A percentile compares a stretch with the other conserved stretches of the same genome.
phyloP scores from a whole-genome alignment of 768 basidiomycete species.

The Phlebiopsis flavidoalba region DNA sequence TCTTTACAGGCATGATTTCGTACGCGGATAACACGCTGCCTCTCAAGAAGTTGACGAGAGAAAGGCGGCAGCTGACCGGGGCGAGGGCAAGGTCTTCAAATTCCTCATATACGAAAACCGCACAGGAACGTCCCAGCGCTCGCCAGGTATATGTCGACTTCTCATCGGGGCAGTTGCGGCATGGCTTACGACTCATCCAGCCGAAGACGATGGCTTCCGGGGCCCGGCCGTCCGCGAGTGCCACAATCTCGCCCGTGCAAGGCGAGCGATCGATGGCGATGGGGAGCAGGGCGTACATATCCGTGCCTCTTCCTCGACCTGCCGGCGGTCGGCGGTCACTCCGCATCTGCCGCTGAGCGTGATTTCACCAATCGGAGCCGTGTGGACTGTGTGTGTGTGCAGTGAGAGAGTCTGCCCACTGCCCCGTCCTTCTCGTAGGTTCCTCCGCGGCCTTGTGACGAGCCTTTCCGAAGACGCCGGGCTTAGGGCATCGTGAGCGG shows the following conservation, averaged over 20 bases:
- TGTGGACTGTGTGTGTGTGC: not conserved
- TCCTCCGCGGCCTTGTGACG: not conserved
- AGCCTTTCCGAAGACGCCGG: not conserved
- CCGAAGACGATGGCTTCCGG: not conserved
- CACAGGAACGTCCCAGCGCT: not conserved
- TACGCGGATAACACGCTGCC: too few species aligned
- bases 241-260: not conserved
- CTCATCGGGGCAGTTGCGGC: not conserved
- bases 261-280: not conserved
- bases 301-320: not conserved
- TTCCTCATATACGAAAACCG: not conserved
- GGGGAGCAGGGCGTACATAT: not conserved
- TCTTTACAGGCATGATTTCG: too few species aligned
- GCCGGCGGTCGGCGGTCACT: not conserved
- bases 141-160: not conserved
- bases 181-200: not conserved
- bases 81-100: too few species aligned
- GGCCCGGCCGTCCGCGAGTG: not conserved
- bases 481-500: not conserved
- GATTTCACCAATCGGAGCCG: not conserved
- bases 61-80: too few species aligned
- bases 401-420: not conserved
- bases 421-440: not conserved
- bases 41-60: too few species aligned
- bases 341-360: not conserved